phyloP scores from a whole-genome alignment of 225 moss, liverwort and hornwort genomes.

The Polytrichum formosum region DNA sequence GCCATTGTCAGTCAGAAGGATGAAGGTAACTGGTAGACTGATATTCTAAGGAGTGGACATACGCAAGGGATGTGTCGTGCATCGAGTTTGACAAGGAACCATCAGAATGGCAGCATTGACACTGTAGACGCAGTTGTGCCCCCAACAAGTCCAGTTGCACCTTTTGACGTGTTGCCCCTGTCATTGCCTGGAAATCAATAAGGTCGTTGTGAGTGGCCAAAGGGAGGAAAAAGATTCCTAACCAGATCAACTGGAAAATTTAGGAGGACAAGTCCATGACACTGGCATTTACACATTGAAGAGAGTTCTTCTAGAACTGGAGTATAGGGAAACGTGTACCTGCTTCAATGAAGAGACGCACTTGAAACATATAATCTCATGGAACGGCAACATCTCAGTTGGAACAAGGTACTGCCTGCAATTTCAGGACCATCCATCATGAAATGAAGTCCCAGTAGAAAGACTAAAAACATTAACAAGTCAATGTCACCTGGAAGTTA shows the following conservation, averaged over 20 bases:
- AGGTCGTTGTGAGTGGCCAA: neutral
- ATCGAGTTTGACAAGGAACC: slow-evolving; percentile 64
- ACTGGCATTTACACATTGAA: too few relatives aligned
- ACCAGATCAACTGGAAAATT: too few relatives aligned
- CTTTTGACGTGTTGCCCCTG: slow-evolving; percentile 77
- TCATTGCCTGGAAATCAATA: slow-evolving; percentile 48
- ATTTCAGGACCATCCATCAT: neutral
- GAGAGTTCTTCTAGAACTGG: too few relatives aligned
- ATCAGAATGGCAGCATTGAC: slow-evolving; percentile 75
- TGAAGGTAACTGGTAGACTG: too few relatives aligned
- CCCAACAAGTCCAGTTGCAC: slow-evolving; percentile 81
- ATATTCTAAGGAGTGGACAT: slow-evolving; percentile 18
- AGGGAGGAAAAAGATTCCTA: too few relatives aligned
- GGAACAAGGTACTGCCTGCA: slow-evolving; percentile 70
- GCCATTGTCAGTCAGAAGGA: too few relatives aligned
- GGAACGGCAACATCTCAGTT: slow-evolving; percentile 58
- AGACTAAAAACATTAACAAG: too few relatives aligned
- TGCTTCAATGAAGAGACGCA: slow-evolving; percentile 63
- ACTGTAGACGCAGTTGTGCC: slow-evolving; percentile 69
- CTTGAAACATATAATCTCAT: slow-evolving; percentile 82
- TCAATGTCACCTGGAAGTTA: too few relatives aligned
- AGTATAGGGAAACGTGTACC: slow-evolving; percentile 18
- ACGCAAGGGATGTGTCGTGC: slow-evolving; percentile 87
- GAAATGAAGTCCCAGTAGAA: neutral
- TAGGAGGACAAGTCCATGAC: too few relatives aligned